Conservation (phyloP, 192 early-diverging fungal species). For the Diversispora epigaea region DNA sequence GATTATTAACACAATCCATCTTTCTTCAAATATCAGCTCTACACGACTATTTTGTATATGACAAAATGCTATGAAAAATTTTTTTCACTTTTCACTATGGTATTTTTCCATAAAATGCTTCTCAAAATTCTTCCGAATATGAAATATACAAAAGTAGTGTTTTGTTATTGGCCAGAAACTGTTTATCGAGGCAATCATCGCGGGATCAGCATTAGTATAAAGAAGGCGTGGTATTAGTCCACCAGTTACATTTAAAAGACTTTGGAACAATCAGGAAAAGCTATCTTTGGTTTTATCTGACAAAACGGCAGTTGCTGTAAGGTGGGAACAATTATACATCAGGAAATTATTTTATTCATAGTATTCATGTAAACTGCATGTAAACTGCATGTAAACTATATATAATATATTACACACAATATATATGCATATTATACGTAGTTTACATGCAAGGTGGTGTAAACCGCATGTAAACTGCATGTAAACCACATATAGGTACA, state of each 20-base stretch:
- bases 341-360: neutral
- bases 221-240: neutral
- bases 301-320: neutral
- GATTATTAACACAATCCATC: neutral
- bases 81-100: neutral
- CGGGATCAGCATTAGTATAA: neutral
- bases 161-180: neutral
- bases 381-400: no score
- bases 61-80: neutral
- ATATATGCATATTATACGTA: no score
- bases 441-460: no score
- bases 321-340: neutral
- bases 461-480: no score
- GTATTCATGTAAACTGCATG: no score
- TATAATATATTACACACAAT: no score
- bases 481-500: no score
- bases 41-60: neutral
- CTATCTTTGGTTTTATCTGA: neutral
- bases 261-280: neutral
- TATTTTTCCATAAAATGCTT: neutral
- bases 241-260: neutral
- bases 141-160: neutral
- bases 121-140: slow-evolving; percentile 2
- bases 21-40: neutral
- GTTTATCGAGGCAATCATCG: neutral